Base-by-base conservation (phyloP, 805 yeast genomes). In the Metschnikowia arizonensis region DNA sequence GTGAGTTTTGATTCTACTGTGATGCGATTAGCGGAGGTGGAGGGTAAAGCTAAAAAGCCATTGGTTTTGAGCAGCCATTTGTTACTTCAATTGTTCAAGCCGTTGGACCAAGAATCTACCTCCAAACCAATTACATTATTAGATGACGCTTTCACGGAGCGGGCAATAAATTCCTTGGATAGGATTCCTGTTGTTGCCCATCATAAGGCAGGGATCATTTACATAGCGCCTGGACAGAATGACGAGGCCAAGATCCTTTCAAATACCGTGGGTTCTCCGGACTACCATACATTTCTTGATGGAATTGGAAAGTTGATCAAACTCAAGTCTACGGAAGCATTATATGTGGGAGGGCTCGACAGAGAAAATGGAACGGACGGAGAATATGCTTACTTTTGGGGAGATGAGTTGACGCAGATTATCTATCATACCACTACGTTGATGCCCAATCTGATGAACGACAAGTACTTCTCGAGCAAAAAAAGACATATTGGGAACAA, bases 401-500 rank as follows among this genome's bases (percentile, higher is more conserved):
- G 77, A 40, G 85, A 84, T 51, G 81, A 83, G 58, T 77, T 78
- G 28, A 72, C 81, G 1, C 96, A 88, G 56, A 64, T 87, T 33
- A 76, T 87, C 8, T 88, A 79, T 62, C 96, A 88, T 60, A 77
- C 86, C 8, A 82, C 89, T 2, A 86, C 96, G 0, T 63, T 88
- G 75, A 88, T 88, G 95, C 88, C 90, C 2, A 69, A 73, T 40
- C 54, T 52, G 31, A 62, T 56, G 2, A 56, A 60, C 12, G 84
- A 82, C 51, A 58, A 61, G 3, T 56, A 58, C 14, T 68, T 63
- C 24, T 74, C 81, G 12, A 59, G 74, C 60, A 88, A 88, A 64
- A 88, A 88, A 63, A 68, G 89, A 45, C 97, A 88, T 60, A 84
- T 88, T 50, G 97, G 97, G 6, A 88, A 88, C 65, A 78, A 88